Evolutionary conservation across 2,329 filamentous ascomycete genomes (phyloP).

Genomic region (Helicocarpus griseus): DNA sequence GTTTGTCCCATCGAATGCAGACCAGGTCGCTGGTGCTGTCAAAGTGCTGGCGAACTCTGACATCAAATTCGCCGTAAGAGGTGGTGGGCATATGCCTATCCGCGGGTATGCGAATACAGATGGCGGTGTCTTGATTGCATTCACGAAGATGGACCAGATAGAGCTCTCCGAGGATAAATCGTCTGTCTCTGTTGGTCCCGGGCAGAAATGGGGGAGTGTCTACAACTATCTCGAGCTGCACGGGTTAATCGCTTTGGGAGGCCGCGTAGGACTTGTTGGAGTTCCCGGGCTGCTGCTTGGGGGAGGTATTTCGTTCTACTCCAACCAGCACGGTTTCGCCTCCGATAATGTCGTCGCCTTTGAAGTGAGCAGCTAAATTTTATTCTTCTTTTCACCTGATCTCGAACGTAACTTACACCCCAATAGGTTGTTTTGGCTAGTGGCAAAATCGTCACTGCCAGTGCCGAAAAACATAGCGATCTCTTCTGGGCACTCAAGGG

Average conservation of each 20-base stretch:
- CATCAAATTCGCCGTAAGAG: constrained; percentile 17
- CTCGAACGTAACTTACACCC: background rate
- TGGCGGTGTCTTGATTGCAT: constrained; percentile 22
- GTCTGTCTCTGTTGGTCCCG: constrained; percentile 21
- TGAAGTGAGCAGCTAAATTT: constrained; percentile 13
- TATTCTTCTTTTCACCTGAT: background rate
- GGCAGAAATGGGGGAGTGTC: constrained; percentile 25
- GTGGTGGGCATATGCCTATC: constrained; percentile 2
- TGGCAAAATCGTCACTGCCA: constrained; percentile 20
- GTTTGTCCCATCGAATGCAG: constrained; percentile 19
- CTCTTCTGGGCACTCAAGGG: constrained; percentile 30
- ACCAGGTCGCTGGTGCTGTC: constrained; percentile 19
- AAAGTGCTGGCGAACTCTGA: constrained; percentile 18
- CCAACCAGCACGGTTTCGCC: constrained; percentile 24
- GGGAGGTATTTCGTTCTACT: constrained; percentile 26
- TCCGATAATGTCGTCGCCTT: constrained; percentile 26
- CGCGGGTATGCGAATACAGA: constrained; percentile 1
- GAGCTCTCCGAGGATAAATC: constrained; percentile 19
- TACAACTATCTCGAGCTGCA: constrained; percentile 23
- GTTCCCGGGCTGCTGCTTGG: constrained; percentile 28
- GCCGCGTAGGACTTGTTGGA: constrained; percentile 25
- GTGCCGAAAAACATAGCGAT: constrained; percentile 16
- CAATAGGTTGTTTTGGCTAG: constrained; percentile 19
- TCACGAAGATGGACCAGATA: constrained; percentile 16
- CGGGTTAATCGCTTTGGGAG: constrained; percentile 23